phyloP scores from a whole-genome alignment of 2,329 filamentous ascomycete species.

The Coniochaeta sp. region DNA sequence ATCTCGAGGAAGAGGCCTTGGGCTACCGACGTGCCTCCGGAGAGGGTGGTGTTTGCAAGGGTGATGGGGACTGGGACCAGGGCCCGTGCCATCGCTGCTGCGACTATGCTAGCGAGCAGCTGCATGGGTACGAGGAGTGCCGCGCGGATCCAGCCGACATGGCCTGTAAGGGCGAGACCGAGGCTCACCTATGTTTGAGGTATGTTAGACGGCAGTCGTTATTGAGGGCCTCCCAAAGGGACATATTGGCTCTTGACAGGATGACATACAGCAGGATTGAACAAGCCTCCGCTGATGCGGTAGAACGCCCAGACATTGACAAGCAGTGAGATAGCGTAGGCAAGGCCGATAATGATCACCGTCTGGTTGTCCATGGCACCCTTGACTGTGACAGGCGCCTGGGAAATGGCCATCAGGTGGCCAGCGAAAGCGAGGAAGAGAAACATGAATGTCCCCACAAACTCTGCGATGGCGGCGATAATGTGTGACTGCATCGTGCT shows the following conservation, averaged over 20 bases:
- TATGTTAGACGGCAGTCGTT: not conserved
- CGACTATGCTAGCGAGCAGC: slow-evolving; percentile 49
- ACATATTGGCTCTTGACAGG: no score
- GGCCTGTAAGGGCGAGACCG: slow-evolving; percentile 50
- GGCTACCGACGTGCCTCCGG: slow-evolving; percentile 37
- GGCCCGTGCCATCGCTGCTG: slow-evolving; percentile 47
- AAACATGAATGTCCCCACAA: slow-evolving; percentile 47
- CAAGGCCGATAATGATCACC: slow-evolving; percentile 38
- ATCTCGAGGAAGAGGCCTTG: slow-evolving; percentile 61
- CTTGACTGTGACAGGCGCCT: slow-evolving; percentile 7
- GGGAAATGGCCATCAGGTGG: slow-evolving; percentile 17
- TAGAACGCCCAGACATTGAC: slow-evolving; percentile 52
- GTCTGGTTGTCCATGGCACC: slow-evolving; percentile 12
- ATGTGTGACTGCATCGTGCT: slow-evolving; percentile 12
- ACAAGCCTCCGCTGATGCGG: slow-evolving; percentile 43
- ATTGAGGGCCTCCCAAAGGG: not conserved
- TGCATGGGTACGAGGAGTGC: slow-evolving; percentile 47
- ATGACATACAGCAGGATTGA: slow-evolving; percentile 40
- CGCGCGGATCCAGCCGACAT: slow-evolving; percentile 43
- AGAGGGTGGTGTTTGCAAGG: slow-evolving; percentile 48
- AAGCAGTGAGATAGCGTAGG: slow-evolving; percentile 41
- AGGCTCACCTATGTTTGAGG: slow-evolving; percentile 37
- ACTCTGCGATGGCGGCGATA: slow-evolving; percentile 38
- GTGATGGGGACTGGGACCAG: slow-evolving; percentile 48
- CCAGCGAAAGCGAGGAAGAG: slow-evolving; percentile 29